Evolutionary conservation across 352 stramenopile species (phyloP).

Genomic region (Blastocystis sp.): DNA sequence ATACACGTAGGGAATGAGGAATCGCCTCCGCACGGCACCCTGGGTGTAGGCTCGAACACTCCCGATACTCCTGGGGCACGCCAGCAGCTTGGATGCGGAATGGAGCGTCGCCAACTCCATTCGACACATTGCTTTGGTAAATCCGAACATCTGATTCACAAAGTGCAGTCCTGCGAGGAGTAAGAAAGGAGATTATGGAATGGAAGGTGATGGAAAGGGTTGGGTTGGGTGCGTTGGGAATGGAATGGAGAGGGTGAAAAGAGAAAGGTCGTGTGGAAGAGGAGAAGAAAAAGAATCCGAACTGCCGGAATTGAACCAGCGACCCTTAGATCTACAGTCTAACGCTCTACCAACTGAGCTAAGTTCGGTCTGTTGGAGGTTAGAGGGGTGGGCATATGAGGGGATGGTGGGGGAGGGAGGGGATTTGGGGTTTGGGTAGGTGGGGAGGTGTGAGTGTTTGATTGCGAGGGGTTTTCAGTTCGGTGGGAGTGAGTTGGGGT

Average conservation of each 20-base stretch:
- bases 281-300: constrained; percentile 58
- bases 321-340: neutral
- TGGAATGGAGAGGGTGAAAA: no score
- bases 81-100: neutral
- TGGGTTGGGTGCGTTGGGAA: no score
- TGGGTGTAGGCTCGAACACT: constrained; percentile 32
- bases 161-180: neutral
- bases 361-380: neutral
- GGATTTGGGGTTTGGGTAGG: no score
- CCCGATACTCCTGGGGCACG: neutral
- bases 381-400: neutral
- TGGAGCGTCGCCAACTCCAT: neutral
- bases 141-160: constrained; percentile 13
- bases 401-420: neutral
- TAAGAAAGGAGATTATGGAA: neutral
- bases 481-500: no score
- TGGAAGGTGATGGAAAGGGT: no score
- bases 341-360: neutral
- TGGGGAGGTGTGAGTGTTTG: no score
- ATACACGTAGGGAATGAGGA: constrained; percentile 55
- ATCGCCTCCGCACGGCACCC: constrained; percentile 18
- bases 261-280: neutral
- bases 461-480: no score
- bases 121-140: constrained; percentile 11
- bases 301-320: constrained; percentile 54